Conservation (phyloP, 331 rosid genomes). For the Telfairia occidentalis region DNA sequence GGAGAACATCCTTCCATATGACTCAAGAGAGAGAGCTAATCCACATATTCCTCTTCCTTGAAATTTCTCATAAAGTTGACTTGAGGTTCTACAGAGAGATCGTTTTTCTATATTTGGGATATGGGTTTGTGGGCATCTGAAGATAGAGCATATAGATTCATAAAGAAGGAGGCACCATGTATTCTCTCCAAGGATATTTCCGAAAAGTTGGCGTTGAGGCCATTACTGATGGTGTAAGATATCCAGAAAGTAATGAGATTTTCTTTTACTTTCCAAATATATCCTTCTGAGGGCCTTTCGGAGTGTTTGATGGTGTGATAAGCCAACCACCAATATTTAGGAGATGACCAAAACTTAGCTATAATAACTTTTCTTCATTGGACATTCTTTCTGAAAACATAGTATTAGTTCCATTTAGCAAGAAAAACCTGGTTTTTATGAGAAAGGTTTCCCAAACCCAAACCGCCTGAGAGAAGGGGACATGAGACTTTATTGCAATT, state of each 20-base stretch:
- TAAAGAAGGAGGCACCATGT: background rate
- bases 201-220: background rate
- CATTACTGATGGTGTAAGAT: background rate
- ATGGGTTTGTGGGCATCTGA: background rate
- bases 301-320: background rate
- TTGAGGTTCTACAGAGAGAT: background rate
- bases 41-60: background rate
- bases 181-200: background rate
- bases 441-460: background rate
- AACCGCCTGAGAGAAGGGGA: background rate
- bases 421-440: background rate
- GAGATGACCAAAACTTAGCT: background rate
- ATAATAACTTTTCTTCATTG: background rate
- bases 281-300: background rate
- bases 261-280: background rate
- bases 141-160: background rate
- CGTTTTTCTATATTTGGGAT: background rate
- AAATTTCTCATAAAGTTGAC: background rate
- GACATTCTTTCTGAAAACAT: background rate
- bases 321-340: background rate
- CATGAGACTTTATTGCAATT: background rate
- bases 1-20: background rate
- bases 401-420: background rate
- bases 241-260: background rate
- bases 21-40: background rate